phyloP scores from a whole-genome alignment of 345 rosid genomes.

The Populus davidiana region DNA sequence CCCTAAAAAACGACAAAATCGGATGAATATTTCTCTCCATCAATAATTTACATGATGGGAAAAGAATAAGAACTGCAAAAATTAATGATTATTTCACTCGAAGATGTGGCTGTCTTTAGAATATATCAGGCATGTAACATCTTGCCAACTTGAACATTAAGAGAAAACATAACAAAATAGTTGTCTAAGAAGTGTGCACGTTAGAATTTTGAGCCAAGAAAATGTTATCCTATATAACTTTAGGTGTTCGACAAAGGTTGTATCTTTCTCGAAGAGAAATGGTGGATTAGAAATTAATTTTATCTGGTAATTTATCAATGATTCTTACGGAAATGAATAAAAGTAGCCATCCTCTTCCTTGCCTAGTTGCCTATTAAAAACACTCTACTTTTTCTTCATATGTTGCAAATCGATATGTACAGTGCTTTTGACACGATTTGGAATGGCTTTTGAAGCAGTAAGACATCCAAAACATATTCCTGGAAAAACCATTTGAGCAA shows the following conservation, averaged over 20 bases:
- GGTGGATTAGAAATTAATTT: no score
- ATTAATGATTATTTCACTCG: no score
- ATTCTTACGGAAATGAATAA: neutral
- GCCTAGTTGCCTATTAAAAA: neutral
- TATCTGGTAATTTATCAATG: neutral
- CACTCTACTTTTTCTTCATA: neutral
- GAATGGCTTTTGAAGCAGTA: neutral
- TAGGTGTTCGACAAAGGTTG: no score
- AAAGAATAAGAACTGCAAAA: no score
- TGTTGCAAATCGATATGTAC: neutral
- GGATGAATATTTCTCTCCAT: neutral
- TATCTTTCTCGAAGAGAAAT: no score
- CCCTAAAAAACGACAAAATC: neutral
- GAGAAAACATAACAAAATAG: neutral
- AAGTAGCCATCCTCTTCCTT: neutral
- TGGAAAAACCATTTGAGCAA: neutral
- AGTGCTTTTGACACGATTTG: neutral
- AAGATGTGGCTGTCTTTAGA: no score
- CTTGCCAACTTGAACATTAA: neutral
- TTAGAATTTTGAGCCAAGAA: no score
- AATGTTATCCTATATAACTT: no score
- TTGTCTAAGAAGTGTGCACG: neutral
- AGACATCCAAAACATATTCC: neutral
- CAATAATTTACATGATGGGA: no score
- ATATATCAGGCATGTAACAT: no score